A percentile compares a stretch with the other conserved stretches of the same genome.
Evolutionary conservation across 495 filamentous ascomycete species (phyloP).

Genomic region (Talaromyces trachyspermus): DNA sequence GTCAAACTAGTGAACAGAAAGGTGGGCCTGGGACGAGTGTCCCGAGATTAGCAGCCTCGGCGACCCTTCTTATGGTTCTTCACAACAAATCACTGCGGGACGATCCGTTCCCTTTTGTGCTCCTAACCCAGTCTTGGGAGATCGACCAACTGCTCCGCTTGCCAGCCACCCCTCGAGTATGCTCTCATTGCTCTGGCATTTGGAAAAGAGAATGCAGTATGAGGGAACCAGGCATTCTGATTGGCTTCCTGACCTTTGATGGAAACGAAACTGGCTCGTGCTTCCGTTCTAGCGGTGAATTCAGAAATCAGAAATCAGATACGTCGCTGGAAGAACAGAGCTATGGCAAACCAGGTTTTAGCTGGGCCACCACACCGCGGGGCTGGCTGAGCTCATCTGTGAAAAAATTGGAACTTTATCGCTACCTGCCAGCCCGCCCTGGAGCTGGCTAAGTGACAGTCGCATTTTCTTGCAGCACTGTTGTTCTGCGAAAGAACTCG

Average conservation of each 20-base stretch:
- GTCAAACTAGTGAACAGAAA: too few species aligned
- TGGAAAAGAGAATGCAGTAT: too few species aligned
- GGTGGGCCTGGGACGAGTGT: not conserved
- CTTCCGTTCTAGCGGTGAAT: not conserved
- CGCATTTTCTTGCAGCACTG: not conserved
- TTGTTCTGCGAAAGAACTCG: not conserved
- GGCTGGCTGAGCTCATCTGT: constrained; percentile 1
- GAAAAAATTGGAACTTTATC: too few species aligned
- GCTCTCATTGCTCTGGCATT: too few species aligned
- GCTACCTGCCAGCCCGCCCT: too few species aligned
- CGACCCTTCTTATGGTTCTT: not conserved
- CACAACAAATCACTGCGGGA: not conserved
- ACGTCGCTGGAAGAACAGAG: not conserved
- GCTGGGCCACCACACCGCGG: not conserved
- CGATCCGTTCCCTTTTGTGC: not conserved
- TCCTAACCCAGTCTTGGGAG: constrained; percentile 2
- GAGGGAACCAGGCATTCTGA: not conserved
- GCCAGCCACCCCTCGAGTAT: not conserved
- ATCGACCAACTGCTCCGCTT: constrained; percentile 6
- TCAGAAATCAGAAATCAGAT: too few species aligned
- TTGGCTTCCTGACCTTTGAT: not conserved
- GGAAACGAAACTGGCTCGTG: not conserved
- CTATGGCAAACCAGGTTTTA: constrained; percentile 1
- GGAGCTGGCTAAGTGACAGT: too few species aligned
- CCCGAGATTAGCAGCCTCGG: constrained; percentile 1